Evolutionary conservation across 257 asterid species (phyloP), one percentile per base, ranked within the genome.

Genomic region (Solanum etuberosum): DNA sequence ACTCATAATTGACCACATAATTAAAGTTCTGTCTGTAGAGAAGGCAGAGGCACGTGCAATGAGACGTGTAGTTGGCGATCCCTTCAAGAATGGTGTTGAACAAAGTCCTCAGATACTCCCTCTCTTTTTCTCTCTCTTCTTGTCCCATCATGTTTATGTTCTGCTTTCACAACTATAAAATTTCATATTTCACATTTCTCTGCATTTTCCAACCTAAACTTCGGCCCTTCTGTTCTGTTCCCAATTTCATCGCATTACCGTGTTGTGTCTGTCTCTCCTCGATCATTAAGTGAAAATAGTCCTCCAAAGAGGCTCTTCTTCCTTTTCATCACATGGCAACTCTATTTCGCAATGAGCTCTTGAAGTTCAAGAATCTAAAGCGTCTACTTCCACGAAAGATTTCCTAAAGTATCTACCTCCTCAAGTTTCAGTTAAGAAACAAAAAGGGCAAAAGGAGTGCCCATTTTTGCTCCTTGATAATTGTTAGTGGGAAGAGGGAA

Each of bases 31-130:
- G 34, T 3, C 65, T 81, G 20, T 85, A 93, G 98, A 92, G 77
- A 95, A 93, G 87, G 92, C 95, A 5, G 93, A 92, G 85, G 94
- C 93, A 2, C 94, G 94, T 40, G 97, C 96, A 35, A 20, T 91
- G 84, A 91, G 37, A 34, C 93, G 94, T 65, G 89, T 91, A 1
- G 96, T 95, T 65, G 98, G 98, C 2, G 98, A 95, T 87, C 98
- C 98, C 25, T 95, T 95, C 93, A 90, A 91, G 92, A 90, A 92
- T 68, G 95, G 92, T 23, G 87, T 89, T 43, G 95, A 94, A 86
- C 98, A 95, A 91, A 96, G 94, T 37, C 98, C 98, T 57, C 97
- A 94, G 95, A 95, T 95, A 87, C 32, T 9, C 70, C 34, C 21
- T 73, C 20, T 23, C 23, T 11, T 42, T 18, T 18, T 2, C 74